Conservation (phyloP, 2,329 filamentous ascomycete species). For the Colletotrichum eleusines region DNA sequence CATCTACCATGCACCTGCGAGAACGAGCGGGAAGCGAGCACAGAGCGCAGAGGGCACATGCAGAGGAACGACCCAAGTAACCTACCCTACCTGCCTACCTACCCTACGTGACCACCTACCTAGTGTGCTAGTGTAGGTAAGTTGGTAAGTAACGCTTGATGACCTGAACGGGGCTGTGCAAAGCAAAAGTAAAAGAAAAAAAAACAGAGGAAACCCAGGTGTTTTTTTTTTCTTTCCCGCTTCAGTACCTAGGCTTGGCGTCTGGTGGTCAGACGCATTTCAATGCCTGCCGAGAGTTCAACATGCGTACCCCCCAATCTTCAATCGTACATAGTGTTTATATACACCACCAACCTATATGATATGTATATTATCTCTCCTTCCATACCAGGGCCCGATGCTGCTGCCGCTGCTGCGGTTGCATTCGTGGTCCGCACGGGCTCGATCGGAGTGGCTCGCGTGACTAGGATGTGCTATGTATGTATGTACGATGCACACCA, state of each 20-base stretch:
- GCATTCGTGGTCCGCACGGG: constrained; percentile 8
- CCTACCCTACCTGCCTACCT: too few species aligned
- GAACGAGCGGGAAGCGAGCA: constrained; percentile 5
- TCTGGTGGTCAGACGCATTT: neutral
- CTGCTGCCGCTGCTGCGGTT: constrained; percentile 30
- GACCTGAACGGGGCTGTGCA: constrained; percentile 38
- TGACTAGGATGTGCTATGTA: too few species aligned
- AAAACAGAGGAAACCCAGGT: neutral
- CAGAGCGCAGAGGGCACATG: constrained; percentile 21
- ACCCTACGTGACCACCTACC: too few species aligned
- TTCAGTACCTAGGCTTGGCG: constrained; percentile 33
- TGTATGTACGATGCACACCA: too few species aligned
- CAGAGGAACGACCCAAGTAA: too few species aligned
- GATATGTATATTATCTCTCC: neutral
- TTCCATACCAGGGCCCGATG: neutral
- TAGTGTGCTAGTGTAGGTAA: too few species aligned
- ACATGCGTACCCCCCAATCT: neutral
- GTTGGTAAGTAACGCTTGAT: neutral
- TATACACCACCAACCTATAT: too few species aligned
- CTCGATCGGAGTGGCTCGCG: constrained; percentile 8
- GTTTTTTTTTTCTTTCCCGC: neutral
- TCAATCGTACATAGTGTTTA: neutral
- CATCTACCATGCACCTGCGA: neutral
- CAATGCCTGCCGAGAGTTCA: neutral
- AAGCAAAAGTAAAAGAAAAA: constrained; percentile 4